Base-by-base conservation (phyloP, 2,329 filamentous ascomycete genomes). In the Zarea fungicola region DNA sequence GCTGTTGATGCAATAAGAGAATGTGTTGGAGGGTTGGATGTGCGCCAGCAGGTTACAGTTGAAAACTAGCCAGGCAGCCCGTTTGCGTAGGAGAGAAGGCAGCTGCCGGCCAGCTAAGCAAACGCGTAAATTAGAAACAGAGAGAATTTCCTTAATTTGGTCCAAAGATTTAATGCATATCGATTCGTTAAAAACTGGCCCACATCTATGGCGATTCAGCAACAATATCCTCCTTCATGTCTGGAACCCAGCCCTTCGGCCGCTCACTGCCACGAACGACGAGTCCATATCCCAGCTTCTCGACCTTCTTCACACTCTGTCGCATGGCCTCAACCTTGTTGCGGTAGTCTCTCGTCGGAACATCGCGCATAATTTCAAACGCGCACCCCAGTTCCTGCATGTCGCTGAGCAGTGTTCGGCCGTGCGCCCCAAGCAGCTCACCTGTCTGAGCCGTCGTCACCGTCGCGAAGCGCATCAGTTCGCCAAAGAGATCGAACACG, bases 381-480 rank as follows among this genome's bases (percentile, higher is more conserved):
- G 81, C 78, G 34, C 84, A 83, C 18, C 88, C 81, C 54, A 97
- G 75, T 41, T 83, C 78, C 60, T 92, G 84, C 64, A 97, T 78
- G 68, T 97, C 93, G 8, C 79, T 75, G 42, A 97, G 72, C 36
- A 97, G 86, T 6, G 83, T 83, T 32, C 81, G 67, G 13, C 56
- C 57, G 47, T 60, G 59, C 19, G 55, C 44, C 6, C 26, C 69
- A 4, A 72, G 74, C 53, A 75, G 65, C 57, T 65, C 70, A 13
- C 85, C 86, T 7, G 74, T 84, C 5, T 90, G 86, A 1, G 90
- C 90, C 64, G 95, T 87, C 22, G 84, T 83, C 6, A 91, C 91
- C 43, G 96, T 93, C 0, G 89, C 90, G 67, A 96, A 97, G 25
- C 91, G 81, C 93, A 99, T 99, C 73, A 97, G 76, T 71, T 99